Conservation (phyloP, 441 rosid species). For the Isatis lusitanica region DNA sequence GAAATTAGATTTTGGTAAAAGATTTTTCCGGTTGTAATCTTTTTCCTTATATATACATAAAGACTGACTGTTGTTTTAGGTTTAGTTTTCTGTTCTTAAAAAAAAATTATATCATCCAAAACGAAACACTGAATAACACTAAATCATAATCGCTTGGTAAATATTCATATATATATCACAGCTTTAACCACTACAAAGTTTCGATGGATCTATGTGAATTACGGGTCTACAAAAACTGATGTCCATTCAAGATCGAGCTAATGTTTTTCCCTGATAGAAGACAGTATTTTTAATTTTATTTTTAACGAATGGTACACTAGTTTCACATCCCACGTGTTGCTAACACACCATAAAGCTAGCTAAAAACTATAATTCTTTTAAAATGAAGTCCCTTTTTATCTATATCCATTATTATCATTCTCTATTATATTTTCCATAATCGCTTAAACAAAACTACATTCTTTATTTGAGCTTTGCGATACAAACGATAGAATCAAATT, state of each 20-base stretch:
- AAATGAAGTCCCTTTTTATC: background rate
- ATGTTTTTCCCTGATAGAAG: background rate
- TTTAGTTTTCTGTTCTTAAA: background rate
- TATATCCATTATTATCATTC: slow-evolving; percentile 11
- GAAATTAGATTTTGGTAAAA: background rate
- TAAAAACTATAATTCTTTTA: background rate
- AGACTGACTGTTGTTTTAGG: background rate
- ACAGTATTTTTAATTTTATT: no score
- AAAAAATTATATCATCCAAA: background rate
- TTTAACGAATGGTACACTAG: background rate
- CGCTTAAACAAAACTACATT: background rate
- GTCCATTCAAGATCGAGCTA: background rate
- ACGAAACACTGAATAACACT: background rate
- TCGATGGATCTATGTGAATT: background rate
- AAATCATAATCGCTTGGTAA: background rate
- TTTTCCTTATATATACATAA: no score
- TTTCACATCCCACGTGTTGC: slow-evolving; percentile 14
- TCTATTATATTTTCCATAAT: background rate
- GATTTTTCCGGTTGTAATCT: background rate
- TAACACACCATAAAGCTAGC: slow-evolving; percentile 10
- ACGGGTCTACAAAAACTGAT: background rate
- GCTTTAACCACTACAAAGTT: background rate
- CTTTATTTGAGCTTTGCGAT: background rate
- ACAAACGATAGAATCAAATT: slow-evolving; percentile 4
- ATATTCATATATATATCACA: background rate